Base-by-base conservation (phyloP, 306 rosid species). In the Amphicarpaea edgeworthii region DNA sequence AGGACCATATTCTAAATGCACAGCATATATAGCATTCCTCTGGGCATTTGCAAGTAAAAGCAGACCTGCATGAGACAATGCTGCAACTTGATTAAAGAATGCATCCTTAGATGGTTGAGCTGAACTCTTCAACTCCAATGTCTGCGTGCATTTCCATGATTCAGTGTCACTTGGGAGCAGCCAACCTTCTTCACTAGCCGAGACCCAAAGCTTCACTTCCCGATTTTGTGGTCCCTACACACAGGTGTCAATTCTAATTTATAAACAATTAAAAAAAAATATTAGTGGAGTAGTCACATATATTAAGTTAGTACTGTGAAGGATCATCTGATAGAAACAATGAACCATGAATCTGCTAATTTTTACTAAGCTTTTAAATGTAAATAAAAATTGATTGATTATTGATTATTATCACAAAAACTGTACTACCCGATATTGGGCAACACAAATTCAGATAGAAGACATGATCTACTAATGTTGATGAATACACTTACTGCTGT, bases 11-110 rank as follows among this genome's bases (percentile, higher is more conserved):
- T 89, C 98, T 51, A 93, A 60, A 85, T 96, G 99, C 64, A 89
- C 89, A 41, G 96, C 98, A 87, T 96, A 96, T 76, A 96, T 96
- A 72, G 99, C 98, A 86, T 96, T 96, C 90, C 87, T 96, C 88
- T 96, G 93, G 43, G 99, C 98, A 93, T 96, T 96, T 77, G 98
- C 99, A 88, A 96, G 89, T 76, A 96, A 81, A 66, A 96, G 94
- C 85, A 96, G 96, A 71, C 99, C 98, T 80, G 97, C 97, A 79
- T 89, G 91, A 64, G 99, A 79, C 80, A 96, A 78, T 54, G 96
- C 92, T 50, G 85, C 92, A 68, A 96, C 93, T 88, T 96, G 99
- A 83, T 96, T 96, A 79, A 96, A 96, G 86, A 96, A 93, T 53
- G 98, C 96, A 60, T 88, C 97, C 85, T 88, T 96, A 54, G 83